Conservation (phyloP, 176 grass and related monocot genomes). For the Hyparrhenia diplandra region DNA sequence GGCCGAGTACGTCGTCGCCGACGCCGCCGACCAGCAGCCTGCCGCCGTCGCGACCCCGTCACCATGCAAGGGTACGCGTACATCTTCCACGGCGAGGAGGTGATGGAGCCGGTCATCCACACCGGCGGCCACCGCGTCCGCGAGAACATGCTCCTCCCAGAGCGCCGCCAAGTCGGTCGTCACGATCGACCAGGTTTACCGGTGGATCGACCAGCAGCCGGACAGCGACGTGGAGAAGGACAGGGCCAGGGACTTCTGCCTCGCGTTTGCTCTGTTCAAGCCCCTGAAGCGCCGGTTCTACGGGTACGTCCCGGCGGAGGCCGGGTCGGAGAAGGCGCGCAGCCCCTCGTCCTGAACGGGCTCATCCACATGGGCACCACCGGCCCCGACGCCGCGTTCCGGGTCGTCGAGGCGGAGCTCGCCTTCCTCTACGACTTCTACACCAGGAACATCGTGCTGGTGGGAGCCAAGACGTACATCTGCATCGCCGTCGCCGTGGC, state of each 20-base stretch:
- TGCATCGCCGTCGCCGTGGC: conserved; percentile 26
- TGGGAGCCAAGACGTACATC: conserved; percentile 36
- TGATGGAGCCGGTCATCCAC: conserved; percentile 9
- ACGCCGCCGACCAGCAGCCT: neutral
- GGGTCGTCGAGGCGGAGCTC: conserved; percentile 37
- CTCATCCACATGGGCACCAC: conserved; percentile 33
- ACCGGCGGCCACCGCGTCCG: neutral
- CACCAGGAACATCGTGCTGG: conserved; percentile 41
- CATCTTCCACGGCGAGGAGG: conserved; percentile 55
- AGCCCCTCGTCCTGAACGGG: conserved; percentile 23
- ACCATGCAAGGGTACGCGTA: conserved; percentile 49
- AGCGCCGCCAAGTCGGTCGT: conserved; percentile 16
- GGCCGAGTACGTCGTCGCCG: conserved; percentile 9
- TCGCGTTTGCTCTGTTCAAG: conserved; percentile 49
- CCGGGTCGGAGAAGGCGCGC: conserved; percentile 19
- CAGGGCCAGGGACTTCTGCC: conserved; percentile 47
- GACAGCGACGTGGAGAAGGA: conserved; percentile 47
- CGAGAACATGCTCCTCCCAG: neutral
- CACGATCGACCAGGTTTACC: conserved; percentile 36
- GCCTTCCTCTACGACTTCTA: conserved; percentile 62
- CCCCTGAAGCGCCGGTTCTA: conserved; percentile 48
- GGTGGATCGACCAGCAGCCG: conserved; percentile 32
- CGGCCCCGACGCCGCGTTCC: conserved; percentile 32
- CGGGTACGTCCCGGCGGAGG: conserved; percentile 41
- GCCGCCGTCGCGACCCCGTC: neutral